Evolutionary conservation across 1,139 yeast genomes (phyloP), one percentile per base, ranked within the genome.

Genomic region (Zygoascus hellenicus): DNA sequence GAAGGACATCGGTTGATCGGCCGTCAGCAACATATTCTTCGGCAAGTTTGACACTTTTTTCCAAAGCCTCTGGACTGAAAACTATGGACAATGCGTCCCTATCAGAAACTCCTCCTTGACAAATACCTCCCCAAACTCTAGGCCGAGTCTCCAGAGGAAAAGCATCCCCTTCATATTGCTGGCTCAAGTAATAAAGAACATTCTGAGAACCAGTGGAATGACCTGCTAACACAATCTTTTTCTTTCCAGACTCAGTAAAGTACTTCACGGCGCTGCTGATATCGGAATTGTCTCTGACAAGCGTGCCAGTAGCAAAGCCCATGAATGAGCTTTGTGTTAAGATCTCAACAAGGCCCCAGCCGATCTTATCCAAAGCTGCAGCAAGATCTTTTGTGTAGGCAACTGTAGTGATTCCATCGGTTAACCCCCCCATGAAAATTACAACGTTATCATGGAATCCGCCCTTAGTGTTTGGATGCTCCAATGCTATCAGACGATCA

Each of bases 201-300:
- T 86, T 88, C 63, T 87, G 96, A 45, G 85, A 78, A 0, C 96
- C 96, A 0, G 95, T 87, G 29, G 94, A 86, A 58, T 86, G 95
- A n/a, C 96, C 96, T 74, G 83, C 72, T 9, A 87, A 61, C 2
- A 84, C 81, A 26, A 86, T 65, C 46, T 69, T 76, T 35, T 62
- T 61, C 49, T 76, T 68, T 22, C 78, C 80, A 10, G 40, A 42
- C 22, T 44, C 38, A 26, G 46, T 26, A 9, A 52, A n/a, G 59
- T 78, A 83, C 14, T 66, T 59, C 5, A 85, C 76, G 43, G 83
- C 68, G 41, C 66, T 55, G 3, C 72, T 65, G 31, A 88, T 73
- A 57, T 88, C 94, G 3, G 60, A 52, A 3, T 77, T 71, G 60
- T 88, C 96, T 33, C 81, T 67, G 2, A 66, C 66, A 46, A 88